These are phyloP conservation scores for Ustilago trichophora DNA, from an alignment of 1,284 basidiomycete genomes.

Conservation along the genomic window DNA sequence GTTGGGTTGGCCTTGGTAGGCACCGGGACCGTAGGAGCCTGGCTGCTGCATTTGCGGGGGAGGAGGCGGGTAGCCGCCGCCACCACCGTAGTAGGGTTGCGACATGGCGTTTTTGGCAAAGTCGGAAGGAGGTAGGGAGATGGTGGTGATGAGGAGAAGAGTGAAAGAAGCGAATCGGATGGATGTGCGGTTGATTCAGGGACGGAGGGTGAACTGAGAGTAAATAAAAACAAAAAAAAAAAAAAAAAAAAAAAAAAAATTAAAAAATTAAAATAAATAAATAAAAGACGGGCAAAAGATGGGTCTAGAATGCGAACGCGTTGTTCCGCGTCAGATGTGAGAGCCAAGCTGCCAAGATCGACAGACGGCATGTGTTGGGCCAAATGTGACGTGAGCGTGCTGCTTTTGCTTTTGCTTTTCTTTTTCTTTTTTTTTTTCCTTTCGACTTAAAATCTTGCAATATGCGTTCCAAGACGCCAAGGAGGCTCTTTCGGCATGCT, in stretches of 20 bases:
- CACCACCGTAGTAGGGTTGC: slow-evolving; percentile 32
- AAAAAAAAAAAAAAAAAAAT: not conserved
- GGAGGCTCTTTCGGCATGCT: too few species aligned
- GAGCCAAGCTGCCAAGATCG: slow-evolving; percentile 31
- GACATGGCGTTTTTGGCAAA: slow-evolving; percentile 23
- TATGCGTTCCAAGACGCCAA: too few species aligned
- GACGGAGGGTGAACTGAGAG: not conserved
- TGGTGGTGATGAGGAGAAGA: slow-evolving; percentile 1
- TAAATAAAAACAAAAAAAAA: too few species aligned
- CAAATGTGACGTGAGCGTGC: slow-evolving; percentile 11
- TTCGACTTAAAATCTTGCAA: too few species aligned
- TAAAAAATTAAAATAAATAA: too few species aligned
- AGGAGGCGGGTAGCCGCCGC: slow-evolving; percentile 21
- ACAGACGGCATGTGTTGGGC: slow-evolving; percentile 10
- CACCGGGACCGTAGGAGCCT: slow-evolving; percentile 23
- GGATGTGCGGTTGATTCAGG: not conserved
- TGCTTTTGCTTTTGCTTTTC: too few species aligned
- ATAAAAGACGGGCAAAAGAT: too few species aligned
- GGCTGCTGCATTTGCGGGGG: slow-evolving; percentile 42
- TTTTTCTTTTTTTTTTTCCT: too few species aligned
- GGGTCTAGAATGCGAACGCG: too few species aligned
- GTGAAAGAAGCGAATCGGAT: not conserved
- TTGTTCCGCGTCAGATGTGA: too few species aligned
- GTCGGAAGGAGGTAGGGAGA: not conserved
- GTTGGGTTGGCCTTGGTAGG: slow-evolving; percentile 46